Conservation (phyloP, 164 flowering plant species). For the Berberis vulgaris region DNA sequence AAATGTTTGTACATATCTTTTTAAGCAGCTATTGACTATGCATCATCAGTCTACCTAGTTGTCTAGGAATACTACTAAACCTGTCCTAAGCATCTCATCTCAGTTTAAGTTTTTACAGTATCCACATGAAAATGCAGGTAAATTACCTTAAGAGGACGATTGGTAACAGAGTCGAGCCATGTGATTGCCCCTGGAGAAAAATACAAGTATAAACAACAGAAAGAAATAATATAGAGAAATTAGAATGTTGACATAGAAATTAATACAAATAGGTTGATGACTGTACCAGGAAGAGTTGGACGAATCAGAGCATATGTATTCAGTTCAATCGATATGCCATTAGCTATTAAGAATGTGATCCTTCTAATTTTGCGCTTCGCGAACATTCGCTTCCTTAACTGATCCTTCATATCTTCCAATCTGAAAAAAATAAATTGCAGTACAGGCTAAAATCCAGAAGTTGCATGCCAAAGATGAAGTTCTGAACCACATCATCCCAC, state of each 20-base stretch:
- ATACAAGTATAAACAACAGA: not conserved
- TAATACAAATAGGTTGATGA: not conserved
- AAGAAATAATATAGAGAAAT: not conserved
- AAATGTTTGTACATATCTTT: no score
- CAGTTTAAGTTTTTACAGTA: not conserved
- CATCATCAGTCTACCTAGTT: no score
- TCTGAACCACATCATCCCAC: no score
- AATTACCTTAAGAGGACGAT: conserved; percentile 73
- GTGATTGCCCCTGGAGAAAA: conserved; percentile 46
- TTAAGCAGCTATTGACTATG: no score
- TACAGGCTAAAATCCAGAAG: not conserved
- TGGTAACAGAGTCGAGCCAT: conserved; percentile 92
- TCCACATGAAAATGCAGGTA: not conserved
- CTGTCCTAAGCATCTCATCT: no score
- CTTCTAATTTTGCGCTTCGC: conserved; percentile 71
- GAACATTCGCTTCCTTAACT: conserved; percentile 75
- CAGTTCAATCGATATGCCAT: conserved; percentile 70
- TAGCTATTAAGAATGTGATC: conserved; percentile 48
- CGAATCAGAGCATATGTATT: conserved; percentile 92
- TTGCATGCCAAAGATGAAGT: no score
- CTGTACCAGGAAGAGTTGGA: conserved; percentile 71
- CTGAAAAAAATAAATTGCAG: conserved; percentile 25
- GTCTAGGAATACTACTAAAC: no score
- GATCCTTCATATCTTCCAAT: conserved; percentile 74
- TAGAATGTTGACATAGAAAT: not conserved